These are phyloP conservation scores for Podospora appendiculata DNA, from an alignment of 495 filamentous ascomycete genomes.

Conservation along the genomic window DNA sequence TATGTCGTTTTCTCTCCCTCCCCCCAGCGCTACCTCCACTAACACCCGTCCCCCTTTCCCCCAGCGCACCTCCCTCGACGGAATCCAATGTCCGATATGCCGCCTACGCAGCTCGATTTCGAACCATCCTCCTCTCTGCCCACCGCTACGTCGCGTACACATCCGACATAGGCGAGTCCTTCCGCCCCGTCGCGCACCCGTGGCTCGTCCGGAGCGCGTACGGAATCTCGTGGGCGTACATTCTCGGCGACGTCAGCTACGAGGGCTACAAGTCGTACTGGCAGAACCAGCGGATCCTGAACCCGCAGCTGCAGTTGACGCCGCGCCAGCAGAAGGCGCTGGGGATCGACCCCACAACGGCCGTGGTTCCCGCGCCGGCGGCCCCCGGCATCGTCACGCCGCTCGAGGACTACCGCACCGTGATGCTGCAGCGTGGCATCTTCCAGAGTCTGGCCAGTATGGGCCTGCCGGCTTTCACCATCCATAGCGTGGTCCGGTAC, in stretches of 20 bases:
- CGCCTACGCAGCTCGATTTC: slow-evolving; percentile 77
- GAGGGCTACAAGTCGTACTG: slow-evolving; percentile 95
- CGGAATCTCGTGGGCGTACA: slow-evolving; percentile 85
- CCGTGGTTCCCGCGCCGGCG: background rate
- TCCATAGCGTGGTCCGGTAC: slow-evolving; percentile 85
- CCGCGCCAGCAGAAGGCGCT: slow-evolving; percentile 28
- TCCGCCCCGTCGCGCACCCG: slow-evolving; percentile 87
- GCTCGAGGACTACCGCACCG: slow-evolving; percentile 81
- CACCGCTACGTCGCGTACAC: slow-evolving; percentile 98
- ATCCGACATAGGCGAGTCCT: slow-evolving; percentile 93
- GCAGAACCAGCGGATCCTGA: slow-evolving; percentile 58
- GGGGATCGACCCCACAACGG: slow-evolving; percentile 16
- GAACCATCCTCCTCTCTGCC: slow-evolving; percentile 81
- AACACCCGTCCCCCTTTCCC: slow-evolving; percentile 8
- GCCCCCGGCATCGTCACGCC: slow-evolving; percentile 49
- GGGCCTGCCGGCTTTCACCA: slow-evolving; percentile 92
- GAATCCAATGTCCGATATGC: slow-evolving; percentile 84
- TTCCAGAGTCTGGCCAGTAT: slow-evolving; percentile 90
- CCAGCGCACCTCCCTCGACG: slow-evolving; percentile 71
- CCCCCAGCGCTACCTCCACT: slow-evolving; percentile 1
- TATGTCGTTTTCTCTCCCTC: slow-evolving; percentile 43
- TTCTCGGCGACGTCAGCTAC: slow-evolving; percentile 81
- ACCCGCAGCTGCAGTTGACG: slow-evolving; percentile 40
- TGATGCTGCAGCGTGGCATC: slow-evolving; percentile 82
- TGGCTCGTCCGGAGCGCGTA: slow-evolving; percentile 75